phyloP scores from a whole-genome alignment of 345 rosid genomes.

The Balakata baccata region DNA sequence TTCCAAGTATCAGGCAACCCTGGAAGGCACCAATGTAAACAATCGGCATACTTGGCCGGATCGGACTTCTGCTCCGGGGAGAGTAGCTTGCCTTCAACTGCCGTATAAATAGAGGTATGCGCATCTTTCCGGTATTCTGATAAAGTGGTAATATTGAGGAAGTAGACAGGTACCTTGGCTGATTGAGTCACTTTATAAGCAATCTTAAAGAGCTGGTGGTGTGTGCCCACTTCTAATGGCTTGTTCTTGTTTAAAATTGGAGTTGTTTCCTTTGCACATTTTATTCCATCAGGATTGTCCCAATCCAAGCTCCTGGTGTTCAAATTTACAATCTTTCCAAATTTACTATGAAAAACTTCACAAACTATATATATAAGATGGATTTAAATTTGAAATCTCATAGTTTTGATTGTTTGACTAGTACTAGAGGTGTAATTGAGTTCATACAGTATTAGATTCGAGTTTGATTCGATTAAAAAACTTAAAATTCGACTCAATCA shows the following conservation, averaged over 20 bases:
- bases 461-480: too few species aligned
- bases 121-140: constrained; percentile 34
- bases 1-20: constrained; percentile 32
- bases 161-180: constrained; percentile 19
- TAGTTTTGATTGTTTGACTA: too few species aligned
- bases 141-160: constrained; percentile 22
- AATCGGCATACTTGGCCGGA: constrained; percentile 20
- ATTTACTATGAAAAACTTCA: not conserved
- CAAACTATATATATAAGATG: too few species aligned
- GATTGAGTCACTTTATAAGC: constrained; percentile 16
- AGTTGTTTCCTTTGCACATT: constrained; percentile 20
- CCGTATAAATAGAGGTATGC: constrained; percentile 22
- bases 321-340: not conserved
- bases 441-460: too few species aligned
- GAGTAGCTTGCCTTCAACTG: constrained; percentile 15
- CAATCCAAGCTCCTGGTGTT: constrained; percentile 21
- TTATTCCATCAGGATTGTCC: constrained; percentile 22
- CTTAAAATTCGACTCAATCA: too few species aligned
- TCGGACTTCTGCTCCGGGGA: constrained; percentile 13
- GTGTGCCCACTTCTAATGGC: constrained; percentile 23
- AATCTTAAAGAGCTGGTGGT: constrained; percentile 15
- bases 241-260: constrained; percentile 14
- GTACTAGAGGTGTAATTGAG: too few species aligned
- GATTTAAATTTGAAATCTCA: not conserved
- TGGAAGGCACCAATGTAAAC: constrained; percentile 26